phyloP scores from a whole-genome alignment of 208 protist species.

The Porcisia hertigi region DNA sequence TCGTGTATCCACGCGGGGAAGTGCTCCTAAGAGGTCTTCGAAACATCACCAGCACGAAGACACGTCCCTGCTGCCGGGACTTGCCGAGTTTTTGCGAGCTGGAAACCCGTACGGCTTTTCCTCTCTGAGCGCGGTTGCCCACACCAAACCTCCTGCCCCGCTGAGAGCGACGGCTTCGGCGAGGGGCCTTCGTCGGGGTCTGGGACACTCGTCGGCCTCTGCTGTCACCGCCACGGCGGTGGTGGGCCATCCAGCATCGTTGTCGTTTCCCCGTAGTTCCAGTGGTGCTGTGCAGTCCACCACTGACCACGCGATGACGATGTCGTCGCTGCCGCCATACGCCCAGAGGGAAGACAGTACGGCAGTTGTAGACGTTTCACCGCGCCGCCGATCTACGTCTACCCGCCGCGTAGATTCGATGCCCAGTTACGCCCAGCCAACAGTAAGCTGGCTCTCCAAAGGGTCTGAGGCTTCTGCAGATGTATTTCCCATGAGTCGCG shows the following conservation, averaged over 20 bases:
- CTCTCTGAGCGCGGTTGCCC: constrained; percentile 16
- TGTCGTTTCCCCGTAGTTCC: background rate
- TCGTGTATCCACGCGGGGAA: background rate
- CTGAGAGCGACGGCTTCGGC: background rate
- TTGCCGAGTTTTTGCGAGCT: constrained; percentile 25
- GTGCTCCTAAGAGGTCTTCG: background rate
- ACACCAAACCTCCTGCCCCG: background rate
- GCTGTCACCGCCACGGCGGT: constrained; percentile 5
- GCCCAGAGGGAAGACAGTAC: background rate
- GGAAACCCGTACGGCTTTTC: constrained; percentile 21
- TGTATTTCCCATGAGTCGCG: constrained; percentile 17
- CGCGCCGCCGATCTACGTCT: background rate
- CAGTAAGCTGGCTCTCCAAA: constrained; percentile 74
- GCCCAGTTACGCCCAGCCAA: constrained; percentile 75
- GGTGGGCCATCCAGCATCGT: background rate
- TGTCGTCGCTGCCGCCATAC: constrained; percentile 8
- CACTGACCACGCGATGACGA: constrained; percentile 5
- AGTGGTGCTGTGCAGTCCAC: background rate
- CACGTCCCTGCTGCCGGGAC: constrained; percentile 12
- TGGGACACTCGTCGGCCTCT: background rate
- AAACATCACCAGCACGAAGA: constrained; percentile 5
- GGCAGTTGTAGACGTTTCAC: background rate
- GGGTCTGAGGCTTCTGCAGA: constrained; percentile 39
- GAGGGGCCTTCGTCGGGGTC: background rate
- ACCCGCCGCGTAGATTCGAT: background rate